Base-by-base conservation (phyloP, 192 early-diverging fungal species). In the Coemansia sp. region DNA sequence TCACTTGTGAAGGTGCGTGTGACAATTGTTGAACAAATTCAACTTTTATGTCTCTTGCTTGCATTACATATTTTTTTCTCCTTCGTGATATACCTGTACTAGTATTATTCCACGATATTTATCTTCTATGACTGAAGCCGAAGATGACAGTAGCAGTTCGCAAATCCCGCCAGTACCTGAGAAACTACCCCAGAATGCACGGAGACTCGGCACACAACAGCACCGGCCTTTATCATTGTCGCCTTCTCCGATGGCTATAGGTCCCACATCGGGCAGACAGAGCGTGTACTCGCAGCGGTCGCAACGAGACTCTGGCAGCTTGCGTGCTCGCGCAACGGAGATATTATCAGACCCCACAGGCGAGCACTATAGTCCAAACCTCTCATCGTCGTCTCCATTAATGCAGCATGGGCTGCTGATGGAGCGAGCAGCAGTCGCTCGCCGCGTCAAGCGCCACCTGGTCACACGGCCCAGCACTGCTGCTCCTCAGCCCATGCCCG, bases 361-460 rank as follows among this genome's bases (percentile, higher is more conserved):
- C 55, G 55, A 58, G 29, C 55, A 17, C 31, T 58, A 58, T 34
- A 34, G 55, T 17, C 55, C 55, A 60, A 72, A 61, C 70, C 76
- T 72, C 60, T 72, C 72, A 3, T 46, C 58, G 23, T 45, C 68
- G 63, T 60, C 68, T 41, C 63, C 69, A 48, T 50, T 62, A 55
- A 45, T 17, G 31, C 62, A 27, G 11, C 68, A 73, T 27, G 55
- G 62, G n/a, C 37, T 50, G 37, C 71, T 60, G 19, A 64, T 80
- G 63, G 77, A 73, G 74, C 70, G 72, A 11, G 67, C 73, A 42
- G 88, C 87, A 38, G 82, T 81, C 15, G 90, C 89, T 17, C 87
- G 90, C 62, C 86, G 89, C 23, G 80, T 93, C 29, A 88, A 86
- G 64, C 86, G 83, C 19, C 90, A 93, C 67, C 85, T 93, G 39